A percentile compares a stretch with the other conserved stretches of the same genome.
Evolutionary conservation across 2,329 filamentous ascomycete genomes (phyloP).

Genomic region (Blumeriella jaapii): DNA sequence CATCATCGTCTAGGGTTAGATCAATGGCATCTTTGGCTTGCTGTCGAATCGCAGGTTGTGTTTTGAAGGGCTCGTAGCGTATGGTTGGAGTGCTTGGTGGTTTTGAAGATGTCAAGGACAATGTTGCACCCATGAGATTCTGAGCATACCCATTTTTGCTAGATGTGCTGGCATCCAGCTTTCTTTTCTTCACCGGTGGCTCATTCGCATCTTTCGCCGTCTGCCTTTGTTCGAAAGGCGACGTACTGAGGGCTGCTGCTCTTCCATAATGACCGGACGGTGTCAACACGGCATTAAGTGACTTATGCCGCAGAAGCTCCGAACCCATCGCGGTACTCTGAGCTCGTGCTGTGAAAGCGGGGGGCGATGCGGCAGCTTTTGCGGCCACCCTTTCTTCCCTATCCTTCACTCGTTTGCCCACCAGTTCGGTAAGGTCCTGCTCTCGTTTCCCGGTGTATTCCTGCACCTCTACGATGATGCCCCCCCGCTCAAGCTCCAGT

Average conservation of each 20-base stretch:
- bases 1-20: slow-evolving; percentile 19
- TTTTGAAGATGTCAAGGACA: slow-evolving; percentile 31
- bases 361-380: slow-evolving; percentile 23
- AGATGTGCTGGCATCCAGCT: slow-evolving; percentile 28
- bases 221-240: slow-evolving; percentile 53
- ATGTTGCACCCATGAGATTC: slow-evolving; percentile 37
- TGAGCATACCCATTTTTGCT: slow-evolving; percentile 40
- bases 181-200: slow-evolving; percentile 32
- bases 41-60: slow-evolving; percentile 5
- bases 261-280: slow-evolving; percentile 53
- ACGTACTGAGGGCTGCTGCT: slow-evolving; percentile 42
- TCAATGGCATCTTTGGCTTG: slow-evolving; percentile 14
- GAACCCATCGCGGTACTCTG: slow-evolving; percentile 26
- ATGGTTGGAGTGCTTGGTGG: slow-evolving; percentile 19
- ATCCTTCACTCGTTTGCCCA: slow-evolving; percentile 56
- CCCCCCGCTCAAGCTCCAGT: slow-evolving; percentile 62
- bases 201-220: slow-evolving; percentile 20
- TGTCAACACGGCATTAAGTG: slow-evolving; percentile 51
- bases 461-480: slow-evolving; percentile 67
- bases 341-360: slow-evolving; percentile 11
- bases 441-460: slow-evolving; percentile 62
- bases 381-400: slow-evolving; percentile 36
- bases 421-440: slow-evolving; percentile 65
- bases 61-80: slow-evolving; percentile 18
- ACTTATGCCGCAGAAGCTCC: slow-evolving; percentile 42